These are phyloP conservation scores for Rhizodiscina lignyota DNA, from an alignment of 495 filamentous ascomycete species.

Conservation along the genomic window DNA sequence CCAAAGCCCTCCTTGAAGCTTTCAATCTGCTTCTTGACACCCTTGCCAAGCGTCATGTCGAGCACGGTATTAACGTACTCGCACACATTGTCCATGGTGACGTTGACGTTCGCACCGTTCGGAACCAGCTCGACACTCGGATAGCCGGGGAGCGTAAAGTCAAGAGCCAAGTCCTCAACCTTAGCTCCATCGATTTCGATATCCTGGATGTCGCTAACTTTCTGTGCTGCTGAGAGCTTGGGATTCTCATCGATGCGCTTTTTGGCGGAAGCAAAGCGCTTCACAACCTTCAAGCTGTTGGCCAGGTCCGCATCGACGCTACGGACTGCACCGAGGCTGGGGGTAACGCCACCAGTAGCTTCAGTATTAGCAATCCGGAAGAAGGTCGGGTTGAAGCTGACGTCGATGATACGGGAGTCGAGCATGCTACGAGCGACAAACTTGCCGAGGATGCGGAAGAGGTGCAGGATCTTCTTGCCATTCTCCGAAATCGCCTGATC, in stretches of 20 bases:
- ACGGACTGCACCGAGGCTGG: slow-evolving; percentile 83
- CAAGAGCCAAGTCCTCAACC: slow-evolving; percentile 77
- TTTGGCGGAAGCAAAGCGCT: slow-evolving; percentile 73
- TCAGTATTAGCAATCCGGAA: slow-evolving; percentile 68
- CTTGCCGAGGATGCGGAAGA: slow-evolving; percentile 91
- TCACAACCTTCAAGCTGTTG: slow-evolving; percentile 69
- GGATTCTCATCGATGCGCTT: slow-evolving; percentile 59
- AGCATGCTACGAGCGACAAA: slow-evolving; percentile 98
- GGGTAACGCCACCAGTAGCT: slow-evolving; percentile 50
- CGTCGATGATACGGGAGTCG: slow-evolving; percentile 93
- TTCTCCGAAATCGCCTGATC: slow-evolving; percentile 55
- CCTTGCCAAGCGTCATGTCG: slow-evolving; percentile 74
- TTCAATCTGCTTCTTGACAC: slow-evolving; percentile 77
- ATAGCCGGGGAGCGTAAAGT: slow-evolving; percentile 92
- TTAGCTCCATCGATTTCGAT: slow-evolving; percentile 55
- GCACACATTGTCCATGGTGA: slow-evolving; percentile 83
- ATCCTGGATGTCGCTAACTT: slow-evolving; percentile 45
- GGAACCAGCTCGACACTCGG: slow-evolving; percentile 70
- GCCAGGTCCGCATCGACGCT: slow-evolving; percentile 78
- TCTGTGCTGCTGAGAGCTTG: slow-evolving; percentile 45
- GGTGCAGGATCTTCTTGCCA: slow-evolving; percentile 64
- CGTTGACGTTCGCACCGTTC: slow-evolving; percentile 49
- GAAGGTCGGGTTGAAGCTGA: slow-evolving; percentile 94
- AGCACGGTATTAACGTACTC: slow-evolving; percentile 78
- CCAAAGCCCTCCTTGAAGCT: slow-evolving; percentile 88